Evolutionary conservation across 169 alveolate genomes (phyloP).

Genomic region (Theileria annulata): DNA sequence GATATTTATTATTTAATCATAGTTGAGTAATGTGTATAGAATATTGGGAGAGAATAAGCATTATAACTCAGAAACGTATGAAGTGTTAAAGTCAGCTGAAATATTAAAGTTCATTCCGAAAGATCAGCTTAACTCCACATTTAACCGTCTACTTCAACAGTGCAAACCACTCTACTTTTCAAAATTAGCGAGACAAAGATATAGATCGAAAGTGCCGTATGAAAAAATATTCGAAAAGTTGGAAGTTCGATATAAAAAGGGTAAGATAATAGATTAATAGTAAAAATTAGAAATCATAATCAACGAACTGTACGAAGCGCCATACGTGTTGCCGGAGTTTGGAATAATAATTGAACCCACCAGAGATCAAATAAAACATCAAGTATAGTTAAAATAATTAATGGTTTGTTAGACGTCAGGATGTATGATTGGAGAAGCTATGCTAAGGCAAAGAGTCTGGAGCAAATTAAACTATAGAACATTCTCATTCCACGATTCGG

Average conservation of each 20-base stretch:
- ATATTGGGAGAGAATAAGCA: conserved; percentile 42
- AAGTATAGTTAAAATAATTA: conserved; percentile 3
- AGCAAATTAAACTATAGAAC: conserved; percentile 33
- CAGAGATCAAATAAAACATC: conserved; percentile 38
- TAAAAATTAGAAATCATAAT: conserved; percentile 30
- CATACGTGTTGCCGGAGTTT: conserved; percentile 36
- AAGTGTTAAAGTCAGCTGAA: conserved; percentile 52
- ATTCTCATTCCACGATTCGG: conserved; percentile 19
- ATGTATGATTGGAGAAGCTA: conserved; percentile 50
- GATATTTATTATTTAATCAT: neutral
- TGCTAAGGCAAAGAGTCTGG: conserved; percentile 48
- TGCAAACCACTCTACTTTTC: conserved; percentile 32
- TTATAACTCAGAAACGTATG: conserved; percentile 39
- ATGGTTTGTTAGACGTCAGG: conserved; percentile 32
- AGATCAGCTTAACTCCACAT: conserved; percentile 1
- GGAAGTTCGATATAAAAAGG: conserved; percentile 31
- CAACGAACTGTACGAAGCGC: conserved; percentile 59
- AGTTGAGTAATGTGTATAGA: conserved; percentile 23
- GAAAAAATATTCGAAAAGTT: conserved; percentile 36
- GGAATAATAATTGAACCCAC: conserved; percentile 47
- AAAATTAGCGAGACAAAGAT: conserved; percentile 41
- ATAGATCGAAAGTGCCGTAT: conserved; percentile 36
- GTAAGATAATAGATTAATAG: conserved; percentile 7
- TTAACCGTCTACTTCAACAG: conserved; percentile 23
- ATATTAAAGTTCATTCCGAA: conserved; percentile 18